Evolutionary conservation across 345 rosid species (phyloP), one percentile per base, ranked within the genome.

Genomic region (Citrus sp.): DNA sequence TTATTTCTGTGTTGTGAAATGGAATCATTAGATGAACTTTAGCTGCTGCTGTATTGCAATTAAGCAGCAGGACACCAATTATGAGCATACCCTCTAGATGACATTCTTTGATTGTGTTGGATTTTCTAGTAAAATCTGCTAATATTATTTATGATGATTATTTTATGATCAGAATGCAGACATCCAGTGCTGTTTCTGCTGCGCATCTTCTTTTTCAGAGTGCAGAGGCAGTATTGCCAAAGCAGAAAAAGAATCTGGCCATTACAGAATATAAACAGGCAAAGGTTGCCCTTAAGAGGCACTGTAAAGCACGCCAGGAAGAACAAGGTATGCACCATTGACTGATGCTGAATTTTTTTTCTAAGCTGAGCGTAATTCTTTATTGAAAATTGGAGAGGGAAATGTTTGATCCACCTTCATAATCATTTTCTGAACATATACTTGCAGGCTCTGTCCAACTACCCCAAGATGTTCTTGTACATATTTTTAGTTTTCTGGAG

Each of bases 171-270:
- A 95, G 98, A 73, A 81, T 89, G 82, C 88, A 87, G 91, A 92
- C 90, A 19, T 28, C 86, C 49, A 86, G 84, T 30, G 94, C 91
- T 25, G 88, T 84, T 82, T 85, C 97, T 59, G 97, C 97, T 6
- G 91, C 94, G 38, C 91, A 89, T 73, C 81, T 80, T 72, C 91
- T 95, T 30, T 56, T 86, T 60, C 94, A 88, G 82, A 89, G 94
- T 76, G 92, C 89, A 12, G 95, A 92, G 82, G 86, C 90, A 14
- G 79, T 79, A 18, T 67, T 95, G 72, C 99, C 98, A 0, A 95
- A 95, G 88, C 98, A 95, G 87, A 93, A 89, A 89, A 95, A 85
- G 82, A 92, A 79, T 79, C 72, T 87, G 75, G 95, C 92, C 35
- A 75, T 89, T 69, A 81, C 82, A 22, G 94, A 93, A 86, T 91